phyloP scores from a whole-genome alignment of 2,329 filamentous ascomycete species.

The Diaporthe humulicola region DNA sequence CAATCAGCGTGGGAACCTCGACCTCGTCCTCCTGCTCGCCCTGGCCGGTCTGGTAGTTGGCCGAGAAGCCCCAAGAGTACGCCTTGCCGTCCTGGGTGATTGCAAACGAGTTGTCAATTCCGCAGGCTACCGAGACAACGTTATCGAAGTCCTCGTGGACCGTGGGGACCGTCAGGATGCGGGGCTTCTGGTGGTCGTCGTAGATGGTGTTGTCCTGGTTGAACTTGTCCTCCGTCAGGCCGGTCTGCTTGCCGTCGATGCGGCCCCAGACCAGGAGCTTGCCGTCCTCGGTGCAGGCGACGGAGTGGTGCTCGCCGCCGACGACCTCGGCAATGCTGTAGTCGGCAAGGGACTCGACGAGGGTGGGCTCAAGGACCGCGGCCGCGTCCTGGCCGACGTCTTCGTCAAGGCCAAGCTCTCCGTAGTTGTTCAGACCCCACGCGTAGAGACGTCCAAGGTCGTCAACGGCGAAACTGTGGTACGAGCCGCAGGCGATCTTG shows the following conservation, averaged over 20 bases:
- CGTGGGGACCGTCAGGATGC: slow-evolving; percentile 78
- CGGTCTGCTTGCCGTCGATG: slow-evolving; percentile 67
- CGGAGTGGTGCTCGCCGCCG: slow-evolving; percentile 81
- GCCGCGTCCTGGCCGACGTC: slow-evolving; percentile 77
- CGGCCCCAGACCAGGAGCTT: slow-evolving; percentile 73
- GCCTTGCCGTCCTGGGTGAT: slow-evolving; percentile 77
- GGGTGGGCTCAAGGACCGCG: slow-evolving; percentile 77
- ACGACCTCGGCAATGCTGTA: slow-evolving; percentile 76
- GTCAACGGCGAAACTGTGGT: slow-evolving; percentile 86
- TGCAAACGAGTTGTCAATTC: slow-evolving; percentile 80
- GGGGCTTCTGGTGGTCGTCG: slow-evolving; percentile 74
- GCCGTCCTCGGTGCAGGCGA: slow-evolving; percentile 70
- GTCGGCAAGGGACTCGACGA: slow-evolving; percentile 74
- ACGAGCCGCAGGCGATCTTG: slow-evolving; percentile 76
- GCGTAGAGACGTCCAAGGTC: slow-evolving; percentile 78
- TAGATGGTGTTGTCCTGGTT: slow-evolving; percentile 71
- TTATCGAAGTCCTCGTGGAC: slow-evolving; percentile 69
- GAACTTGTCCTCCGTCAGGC: slow-evolving; percentile 68
- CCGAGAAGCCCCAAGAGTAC: slow-evolving; percentile 85
- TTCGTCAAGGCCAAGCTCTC: slow-evolving; percentile 76
- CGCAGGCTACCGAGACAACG: slow-evolving; percentile 70
- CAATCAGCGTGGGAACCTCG: slow-evolving; percentile 80
- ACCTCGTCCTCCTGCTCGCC: slow-evolving; percentile 82
- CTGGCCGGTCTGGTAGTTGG: slow-evolving; percentile 84
- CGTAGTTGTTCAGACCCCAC: slow-evolving; percentile 91